These are phyloP conservation scores for Fistulifera pelliculosa DNA, from an alignment of 108 stramenopile species.

Conservation along the genomic window DNA sequence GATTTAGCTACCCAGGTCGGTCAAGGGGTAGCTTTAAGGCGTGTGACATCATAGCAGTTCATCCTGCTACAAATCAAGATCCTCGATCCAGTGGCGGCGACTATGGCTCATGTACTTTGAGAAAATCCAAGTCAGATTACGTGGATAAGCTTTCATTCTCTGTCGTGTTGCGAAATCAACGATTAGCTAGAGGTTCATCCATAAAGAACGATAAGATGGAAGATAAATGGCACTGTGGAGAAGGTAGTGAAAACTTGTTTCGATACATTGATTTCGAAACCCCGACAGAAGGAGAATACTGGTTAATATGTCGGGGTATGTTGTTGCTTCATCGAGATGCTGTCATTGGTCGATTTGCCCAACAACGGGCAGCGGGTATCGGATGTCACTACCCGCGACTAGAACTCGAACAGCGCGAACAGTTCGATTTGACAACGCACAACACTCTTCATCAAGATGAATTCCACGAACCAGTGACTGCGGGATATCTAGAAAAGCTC, in stretches of 20 bases:
- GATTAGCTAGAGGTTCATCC: slow-evolving; percentile 15
- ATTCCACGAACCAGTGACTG: slow-evolving; percentile 34
- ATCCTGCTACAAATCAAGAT: slow-evolving; percentile 69
- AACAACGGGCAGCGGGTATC: slow-evolving; percentile 61
- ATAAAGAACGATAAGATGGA: slow-evolving; percentile 27
- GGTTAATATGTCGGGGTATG: slow-evolving; percentile 82
- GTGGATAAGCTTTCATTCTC: slow-evolving; percentile 60
- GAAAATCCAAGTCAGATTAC: slow-evolving; percentile 56
- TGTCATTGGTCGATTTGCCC: slow-evolving; percentile 61
- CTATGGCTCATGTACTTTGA: slow-evolving; percentile 60
- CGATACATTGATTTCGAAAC: slow-evolving; percentile 75
- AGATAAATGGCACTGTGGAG: slow-evolving; percentile 62
- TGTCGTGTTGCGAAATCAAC: slow-evolving; percentile 23
- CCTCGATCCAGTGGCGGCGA: slow-evolving; percentile 45
- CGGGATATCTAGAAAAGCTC: slow-evolving; percentile 26
- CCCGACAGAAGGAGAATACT: slow-evolving; percentile 85
- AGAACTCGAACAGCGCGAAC: slow-evolving; percentile 16
- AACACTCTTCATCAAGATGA: slow-evolving; percentile 29
- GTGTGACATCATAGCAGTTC: slow-evolving; percentile 69
- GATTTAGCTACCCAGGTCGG: slow-evolving; percentile 32
- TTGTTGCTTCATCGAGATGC: slow-evolving; percentile 78
- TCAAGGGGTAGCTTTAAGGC: slow-evolving; percentile 42
- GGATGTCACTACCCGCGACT: slow-evolving; percentile 28
- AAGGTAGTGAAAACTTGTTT: slow-evolving; percentile 46
- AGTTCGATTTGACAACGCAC: slow-evolving; percentile 1